Evolutionary conservation across 768 basidiomycete genomes (phyloP).

Genomic region (Calocybe indica): DNA sequence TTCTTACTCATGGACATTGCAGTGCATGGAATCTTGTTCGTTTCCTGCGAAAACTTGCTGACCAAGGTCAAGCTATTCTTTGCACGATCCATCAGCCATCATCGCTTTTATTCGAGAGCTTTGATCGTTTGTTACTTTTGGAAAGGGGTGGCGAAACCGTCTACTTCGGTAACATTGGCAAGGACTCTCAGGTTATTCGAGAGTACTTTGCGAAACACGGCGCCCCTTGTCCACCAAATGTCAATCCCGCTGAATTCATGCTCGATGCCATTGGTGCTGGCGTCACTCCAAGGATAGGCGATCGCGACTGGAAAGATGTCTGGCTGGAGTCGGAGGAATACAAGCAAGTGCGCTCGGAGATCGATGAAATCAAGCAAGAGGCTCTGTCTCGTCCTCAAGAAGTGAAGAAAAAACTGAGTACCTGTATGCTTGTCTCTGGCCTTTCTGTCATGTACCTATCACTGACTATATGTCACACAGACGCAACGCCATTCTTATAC

Average conservation of each 20-base stretch:
- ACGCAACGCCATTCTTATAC: slow-evolving; percentile 71
- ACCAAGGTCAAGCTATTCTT: slow-evolving; percentile 83
- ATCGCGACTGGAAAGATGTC: slow-evolving; percentile 81
- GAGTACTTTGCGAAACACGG: slow-evolving; percentile 76
- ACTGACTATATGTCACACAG: slow-evolving; percentile 23
- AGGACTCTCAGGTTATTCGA: slow-evolving; percentile 59
- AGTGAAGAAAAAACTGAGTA: slow-evolving; percentile 33
- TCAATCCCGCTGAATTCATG: slow-evolving; percentile 80
- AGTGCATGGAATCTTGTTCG: slow-evolving; percentile 80
- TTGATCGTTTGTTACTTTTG: slow-evolving; percentile 64
- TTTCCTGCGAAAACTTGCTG: slow-evolving; percentile 77
- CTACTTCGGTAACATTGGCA: slow-evolving; percentile 89
- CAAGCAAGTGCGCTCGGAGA: slow-evolving; percentile 32
- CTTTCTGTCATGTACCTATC: not conserved
- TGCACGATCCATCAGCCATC: slow-evolving; percentile 92
- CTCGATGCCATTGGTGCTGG: slow-evolving; percentile 87
- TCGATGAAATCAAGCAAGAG: slow-evolving; percentile 38
- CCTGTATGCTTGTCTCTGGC: slow-evolving; percentile 33
- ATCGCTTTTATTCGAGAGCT: slow-evolving; percentile 80
- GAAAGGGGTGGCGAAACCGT: slow-evolving; percentile 84
- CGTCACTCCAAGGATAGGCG: slow-evolving; percentile 61
- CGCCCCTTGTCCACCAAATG: slow-evolving; percentile 65
- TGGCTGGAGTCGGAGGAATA: slow-evolving; percentile 75
- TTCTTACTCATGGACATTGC: slow-evolving; percentile 46
- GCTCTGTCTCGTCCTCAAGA: slow-evolving; percentile 37